Conservation (phyloP, 2,329 filamentous ascomycete species). For the Exophiala phaeomuriformis region DNA sequence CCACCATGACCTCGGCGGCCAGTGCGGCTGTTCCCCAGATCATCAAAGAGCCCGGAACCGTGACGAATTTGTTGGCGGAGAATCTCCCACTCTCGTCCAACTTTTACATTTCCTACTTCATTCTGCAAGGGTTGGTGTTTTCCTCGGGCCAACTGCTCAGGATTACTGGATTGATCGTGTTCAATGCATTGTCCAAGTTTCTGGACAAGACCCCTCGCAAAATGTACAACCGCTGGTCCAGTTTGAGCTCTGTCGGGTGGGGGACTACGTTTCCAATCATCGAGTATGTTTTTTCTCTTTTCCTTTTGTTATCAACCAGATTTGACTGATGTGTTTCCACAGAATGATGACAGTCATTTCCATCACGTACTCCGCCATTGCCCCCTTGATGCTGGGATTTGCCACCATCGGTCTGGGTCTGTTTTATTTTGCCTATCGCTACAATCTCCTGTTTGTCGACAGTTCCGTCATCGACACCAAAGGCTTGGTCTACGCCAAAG, state of each 20-base stretch:
- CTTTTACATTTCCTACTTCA: conserved; percentile 92
- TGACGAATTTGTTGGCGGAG: conserved; percentile 59
- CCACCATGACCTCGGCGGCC: conserved; percentile 74
- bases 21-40: conserved; percentile 60
- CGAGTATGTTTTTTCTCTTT: conserved; percentile 49
- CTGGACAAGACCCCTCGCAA: conserved; percentile 71
- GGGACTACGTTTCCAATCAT: conserved; percentile 75
- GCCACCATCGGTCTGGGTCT: conserved; percentile 68
- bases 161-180: conserved; percentile 63
- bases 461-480: conserved; percentile 79
- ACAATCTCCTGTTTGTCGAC: conserved; percentile 83
- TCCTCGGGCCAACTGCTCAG: conserved; percentile 69
- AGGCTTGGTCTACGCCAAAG: conserved; percentile 79
- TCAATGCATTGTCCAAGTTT: conserved; percentile 65
- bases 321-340: not conserved
- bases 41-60: conserved; percentile 52
- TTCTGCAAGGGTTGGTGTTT: conserved; percentile 80
- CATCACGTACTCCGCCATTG: conserved; percentile 78
- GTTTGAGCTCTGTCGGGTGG: conserved; percentile 68
- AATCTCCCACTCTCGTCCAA: conserved; percentile 80
- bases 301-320: not conserved
- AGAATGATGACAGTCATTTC: conserved; percentile 42
- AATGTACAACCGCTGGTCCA: conserved; percentile 71
- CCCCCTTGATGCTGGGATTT: conserved; percentile 76
- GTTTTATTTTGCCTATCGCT: conserved; percentile 82